Conservation (phyloP, 2,329 filamentous ascomycete species). For the Fusarium haematococcum region DNA sequence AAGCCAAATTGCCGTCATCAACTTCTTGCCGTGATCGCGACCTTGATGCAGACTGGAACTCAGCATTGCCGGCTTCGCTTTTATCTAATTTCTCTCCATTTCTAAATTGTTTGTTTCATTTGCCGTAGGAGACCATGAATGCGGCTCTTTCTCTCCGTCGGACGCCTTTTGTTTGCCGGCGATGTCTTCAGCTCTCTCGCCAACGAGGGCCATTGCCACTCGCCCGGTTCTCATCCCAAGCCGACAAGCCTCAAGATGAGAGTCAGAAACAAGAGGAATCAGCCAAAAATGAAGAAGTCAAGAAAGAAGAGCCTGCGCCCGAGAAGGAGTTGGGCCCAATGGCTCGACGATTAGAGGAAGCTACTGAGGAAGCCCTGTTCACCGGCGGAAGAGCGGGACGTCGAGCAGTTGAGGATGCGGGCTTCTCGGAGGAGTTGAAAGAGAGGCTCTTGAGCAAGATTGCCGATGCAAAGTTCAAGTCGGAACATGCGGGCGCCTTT, state of each 20-base stretch:
- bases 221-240: constrained; percentile 34
- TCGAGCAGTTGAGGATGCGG: constrained; percentile 70
- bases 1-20: constrained; percentile 12
- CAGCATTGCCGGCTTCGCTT: background rate
- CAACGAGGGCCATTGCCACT: constrained; percentile 5
- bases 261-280: constrained; percentile 2
- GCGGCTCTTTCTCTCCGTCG: constrained; percentile 15
- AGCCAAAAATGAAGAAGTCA: background rate
- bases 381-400: constrained; percentile 70
- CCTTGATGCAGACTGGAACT: background rate
- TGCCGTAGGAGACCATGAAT: background rate
- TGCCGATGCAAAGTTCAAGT: constrained; percentile 65
- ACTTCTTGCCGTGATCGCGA: constrained; percentile 26
- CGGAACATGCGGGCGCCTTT: constrained; percentile 62
- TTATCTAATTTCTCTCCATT: background rate
- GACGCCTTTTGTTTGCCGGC: constrained; percentile 30
- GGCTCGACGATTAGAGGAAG: constrained; percentile 69
- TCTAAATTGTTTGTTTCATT: background rate
- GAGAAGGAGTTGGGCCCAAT: constrained; percentile 57
- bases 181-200: constrained; percentile 31
- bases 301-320: background rate
- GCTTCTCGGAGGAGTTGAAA: constrained; percentile 74
- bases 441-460: constrained; percentile 68
- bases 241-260: constrained; percentile 7
- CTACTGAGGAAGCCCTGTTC: constrained; percentile 71